Base-by-base conservation (phyloP, 2,329 filamentous ascomycete genomes). In the Colletotrichum shisoi region DNA sequence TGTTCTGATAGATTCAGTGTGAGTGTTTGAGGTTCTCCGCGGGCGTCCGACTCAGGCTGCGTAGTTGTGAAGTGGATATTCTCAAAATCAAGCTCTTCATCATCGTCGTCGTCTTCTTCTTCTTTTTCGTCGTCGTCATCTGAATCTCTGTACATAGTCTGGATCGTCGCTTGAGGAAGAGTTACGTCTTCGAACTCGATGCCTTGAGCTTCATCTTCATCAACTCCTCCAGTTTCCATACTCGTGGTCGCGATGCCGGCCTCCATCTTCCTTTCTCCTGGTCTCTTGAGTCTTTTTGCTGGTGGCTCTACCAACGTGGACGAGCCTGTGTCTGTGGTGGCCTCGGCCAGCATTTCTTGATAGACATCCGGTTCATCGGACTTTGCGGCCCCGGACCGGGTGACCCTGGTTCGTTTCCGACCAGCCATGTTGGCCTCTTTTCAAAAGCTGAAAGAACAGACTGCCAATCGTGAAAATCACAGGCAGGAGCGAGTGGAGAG, bases 1-100 rank as follows among this genome's bases (percentile, higher is more conserved):
- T 84, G 82, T 2, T 80, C 79, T 2, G 83, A 82, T 1, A 88
- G 76, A 70, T 88, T 84, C 52, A 88, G 80, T 64, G 83, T 82
- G 3, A 88, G 72, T 11, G 79, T 79, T 48, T 76, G 74, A 4
- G 76, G 71, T 24, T 73, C 70, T 31, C 76, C 72, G 2, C 71
- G 54, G 2, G 69, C 60, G 0, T 73, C 54, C 8, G 45, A 70
- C 58, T 75, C 67, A 56, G 71, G 65, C 6, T 76, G 67, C n/a
- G 71, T 60, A 3, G 72, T 70, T 3, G 76, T 74, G 53, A 86
- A 79, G 45, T 82, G 78, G 17, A 86, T 76, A 52, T 86, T 81
- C 61, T 86, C 82, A 63, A 87, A 83, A 6, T 78, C 70, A 6
- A 82, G 69, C 7, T 80, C 78, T 1, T 80, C 80, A 3, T 79